A percentile compares a stretch with the other conserved stretches of the same genome.
These are phyloP conservation scores for Hericium rajendrae DNA, from an alignment of 768 basidiomycete species.

Conservation along the genomic window DNA sequence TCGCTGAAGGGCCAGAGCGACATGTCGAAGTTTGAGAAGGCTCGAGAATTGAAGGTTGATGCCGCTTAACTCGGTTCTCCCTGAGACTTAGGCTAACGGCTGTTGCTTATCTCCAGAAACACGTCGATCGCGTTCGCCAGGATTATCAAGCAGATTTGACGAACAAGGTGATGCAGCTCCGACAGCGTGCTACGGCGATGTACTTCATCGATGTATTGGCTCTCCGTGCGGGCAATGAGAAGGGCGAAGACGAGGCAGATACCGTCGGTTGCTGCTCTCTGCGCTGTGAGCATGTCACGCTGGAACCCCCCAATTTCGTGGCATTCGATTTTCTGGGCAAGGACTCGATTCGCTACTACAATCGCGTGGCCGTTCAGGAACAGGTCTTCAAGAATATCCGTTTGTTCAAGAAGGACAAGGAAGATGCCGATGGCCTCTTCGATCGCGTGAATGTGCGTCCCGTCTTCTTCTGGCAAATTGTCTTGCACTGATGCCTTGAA, in stretches of 20 bases:
- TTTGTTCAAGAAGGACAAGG: slow-evolving; percentile 92
- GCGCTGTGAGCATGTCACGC: slow-evolving; percentile 92
- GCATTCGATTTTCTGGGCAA: slow-evolving; percentile 98
- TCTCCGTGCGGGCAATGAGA: slow-evolving; percentile 98
- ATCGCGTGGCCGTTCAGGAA: slow-evolving; percentile 77
- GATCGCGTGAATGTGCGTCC: slow-evolving; percentile 84
- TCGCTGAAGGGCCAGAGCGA: slow-evolving; percentile 98
- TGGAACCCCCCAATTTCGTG: slow-evolving; percentile 79
- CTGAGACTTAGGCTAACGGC: not conserved
- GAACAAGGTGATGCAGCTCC: slow-evolving; percentile 86
- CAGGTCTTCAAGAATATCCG: slow-evolving; percentile 98
- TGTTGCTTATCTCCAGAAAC: slow-evolving; percentile 40
- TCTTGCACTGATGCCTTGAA: not conserved
- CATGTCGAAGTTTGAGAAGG: slow-evolving; percentile 96
- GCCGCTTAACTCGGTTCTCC: not conserved
- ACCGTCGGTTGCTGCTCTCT: slow-evolving; percentile 98
- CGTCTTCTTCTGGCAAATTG: not conserved
- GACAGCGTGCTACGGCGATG: slow-evolving; percentile 97
- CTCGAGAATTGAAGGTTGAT: slow-evolving; percentile 84
- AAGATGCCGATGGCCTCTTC: slow-evolving; percentile 80
- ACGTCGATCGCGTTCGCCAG: slow-evolving; percentile 84
- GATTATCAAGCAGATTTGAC: slow-evolving; percentile 82
- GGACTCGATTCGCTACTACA: slow-evolving; percentile 97
- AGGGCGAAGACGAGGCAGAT: slow-evolving; percentile 98
- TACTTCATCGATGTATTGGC: slow-evolving; percentile 97